These are phyloP conservation scores for Ramaria sp. DNA, from an alignment of 768 basidiomycete genomes.

Conservation along the genomic window DNA sequence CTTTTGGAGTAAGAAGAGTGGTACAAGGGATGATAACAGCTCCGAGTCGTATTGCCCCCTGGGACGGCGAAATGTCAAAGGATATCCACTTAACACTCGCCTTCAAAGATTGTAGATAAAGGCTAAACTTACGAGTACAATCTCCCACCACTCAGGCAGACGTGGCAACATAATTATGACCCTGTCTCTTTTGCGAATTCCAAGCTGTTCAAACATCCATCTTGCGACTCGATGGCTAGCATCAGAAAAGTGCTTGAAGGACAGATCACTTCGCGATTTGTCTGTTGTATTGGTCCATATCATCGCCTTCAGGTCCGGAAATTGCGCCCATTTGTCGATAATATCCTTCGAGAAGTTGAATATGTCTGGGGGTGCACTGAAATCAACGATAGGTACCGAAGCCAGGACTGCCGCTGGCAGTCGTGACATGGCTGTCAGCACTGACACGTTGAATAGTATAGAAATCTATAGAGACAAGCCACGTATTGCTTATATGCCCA, in stretches of 20 bases:
- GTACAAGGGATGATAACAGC: background rate
- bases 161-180: background rate
- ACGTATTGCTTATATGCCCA: too few relatives aligned
- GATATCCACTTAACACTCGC: too few relatives aligned
- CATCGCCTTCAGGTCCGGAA: background rate
- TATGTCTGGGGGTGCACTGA: background rate
- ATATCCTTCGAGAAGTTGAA: background rate
- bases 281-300: background rate
- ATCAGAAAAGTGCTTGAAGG: background rate
- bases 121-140: background rate
- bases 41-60: background rate
- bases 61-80: background rate
- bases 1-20: background rate
- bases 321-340: background rate
- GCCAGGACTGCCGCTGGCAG: too few relatives aligned
- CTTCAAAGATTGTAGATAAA: too few relatives aligned
- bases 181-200: background rate
- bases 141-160: background rate
- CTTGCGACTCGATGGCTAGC: background rate
- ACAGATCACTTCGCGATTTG: background rate
- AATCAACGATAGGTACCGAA: background rate
- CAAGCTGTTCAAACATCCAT: conserved; percentile 1
- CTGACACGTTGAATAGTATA: too few relatives aligned
- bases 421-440: too few relatives aligned
- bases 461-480: too few relatives aligned